phyloP scores from a whole-genome alignment of 768 basidiomycete species.

The Jaapia argillacea region DNA sequence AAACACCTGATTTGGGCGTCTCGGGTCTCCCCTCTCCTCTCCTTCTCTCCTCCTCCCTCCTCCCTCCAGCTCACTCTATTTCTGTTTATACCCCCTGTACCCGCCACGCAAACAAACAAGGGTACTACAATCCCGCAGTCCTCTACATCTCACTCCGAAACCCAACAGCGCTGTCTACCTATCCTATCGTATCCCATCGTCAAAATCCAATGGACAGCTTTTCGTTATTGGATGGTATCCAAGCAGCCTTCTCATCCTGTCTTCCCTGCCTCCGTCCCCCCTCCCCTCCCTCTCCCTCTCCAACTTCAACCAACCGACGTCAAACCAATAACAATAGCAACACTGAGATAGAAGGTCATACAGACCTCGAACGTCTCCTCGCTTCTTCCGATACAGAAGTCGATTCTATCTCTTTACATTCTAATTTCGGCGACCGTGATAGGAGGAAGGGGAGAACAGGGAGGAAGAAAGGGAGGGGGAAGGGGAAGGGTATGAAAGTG shows the following conservation, averaged over 20 bases:
- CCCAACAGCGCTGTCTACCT: no score
- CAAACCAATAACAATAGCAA: no score
- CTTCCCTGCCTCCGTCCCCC: conserved; percentile 38
- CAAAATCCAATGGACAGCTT: conserved; percentile 38
- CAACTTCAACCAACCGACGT: conserved; percentile 11
- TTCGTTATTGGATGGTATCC: conserved; percentile 55
- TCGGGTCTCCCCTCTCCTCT: no score
- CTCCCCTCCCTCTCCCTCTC: conserved; percentile 10
- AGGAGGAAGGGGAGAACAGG: conserved; percentile 24
- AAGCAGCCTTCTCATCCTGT: conserved; percentile 50
- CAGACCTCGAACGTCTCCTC: conserved; percentile 43
- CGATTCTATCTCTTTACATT: conserved; percentile 57
- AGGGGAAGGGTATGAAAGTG: conserved; percentile 35
- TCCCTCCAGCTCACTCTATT: no score
- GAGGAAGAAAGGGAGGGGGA: conserved; percentile 21
- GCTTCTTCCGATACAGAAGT: conserved; percentile 42
- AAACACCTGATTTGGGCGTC: no score
- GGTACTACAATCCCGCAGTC: no score
- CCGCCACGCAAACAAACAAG: no score
- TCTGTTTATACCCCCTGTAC: no score
- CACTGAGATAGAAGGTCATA: conserved; percentile 19
- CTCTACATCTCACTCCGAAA: no score
- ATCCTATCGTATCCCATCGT: no score
- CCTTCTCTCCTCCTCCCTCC: no score
- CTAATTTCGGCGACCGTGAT: conserved; percentile 36